A percentile compares a stretch with the other conserved stretches of the same genome.
phyloP scores from a whole-genome alignment of 2,329 filamentous ascomycete genomes.

The Pseudocercospora musae region DNA sequence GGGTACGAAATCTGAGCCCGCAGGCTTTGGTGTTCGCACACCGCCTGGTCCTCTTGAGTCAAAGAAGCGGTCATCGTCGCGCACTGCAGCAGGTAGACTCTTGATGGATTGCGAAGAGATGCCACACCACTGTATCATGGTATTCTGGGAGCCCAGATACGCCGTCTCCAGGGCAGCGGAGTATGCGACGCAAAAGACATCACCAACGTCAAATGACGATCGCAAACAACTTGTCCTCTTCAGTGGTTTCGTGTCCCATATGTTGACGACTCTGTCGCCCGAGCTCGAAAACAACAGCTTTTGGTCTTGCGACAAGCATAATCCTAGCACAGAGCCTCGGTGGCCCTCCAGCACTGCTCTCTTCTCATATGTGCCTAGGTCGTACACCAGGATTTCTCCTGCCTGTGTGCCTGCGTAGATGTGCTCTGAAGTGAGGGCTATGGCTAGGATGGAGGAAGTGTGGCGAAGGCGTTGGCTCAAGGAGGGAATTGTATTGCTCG shows the following conservation, averaged over 20 bases:
- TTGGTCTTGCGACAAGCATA: constrained; percentile 74
- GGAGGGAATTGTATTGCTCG: constrained; percentile 48
- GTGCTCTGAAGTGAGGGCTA: constrained; percentile 74
- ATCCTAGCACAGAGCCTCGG: constrained; percentile 81
- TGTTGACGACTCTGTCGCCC: constrained; percentile 89
- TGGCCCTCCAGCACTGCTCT: constrained; percentile 80
- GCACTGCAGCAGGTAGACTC: constrained; percentile 50
- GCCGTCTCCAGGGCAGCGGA: constrained; percentile 74
- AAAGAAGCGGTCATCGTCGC: constrained; percentile 81
- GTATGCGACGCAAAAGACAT: constrained; percentile 93
- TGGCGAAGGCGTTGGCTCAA: constrained; percentile 73
- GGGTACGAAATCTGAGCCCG: constrained; percentile 50
- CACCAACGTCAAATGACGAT: constrained; percentile 88
- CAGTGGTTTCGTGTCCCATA: constrained; percentile 79
- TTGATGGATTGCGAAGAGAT: constrained; percentile 19
- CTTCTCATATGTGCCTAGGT: constrained; percentile 80
- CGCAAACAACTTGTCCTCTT: constrained; percentile 82
- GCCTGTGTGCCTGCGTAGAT: constrained; percentile 92
- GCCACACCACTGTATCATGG: constrained; percentile 87
- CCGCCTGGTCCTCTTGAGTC: constrained; percentile 86
- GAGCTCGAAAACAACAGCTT: constrained; percentile 84
- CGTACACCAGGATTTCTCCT: constrained; percentile 89
- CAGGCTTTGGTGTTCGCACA: constrained; percentile 69
- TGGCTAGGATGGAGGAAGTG: constrained; percentile 73
- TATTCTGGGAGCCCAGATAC: constrained; percentile 91